These are phyloP conservation scores for Peronospora belbahrii DNA, from an alignment of 352 stramenopile genomes.

Conservation along the genomic window DNA sequence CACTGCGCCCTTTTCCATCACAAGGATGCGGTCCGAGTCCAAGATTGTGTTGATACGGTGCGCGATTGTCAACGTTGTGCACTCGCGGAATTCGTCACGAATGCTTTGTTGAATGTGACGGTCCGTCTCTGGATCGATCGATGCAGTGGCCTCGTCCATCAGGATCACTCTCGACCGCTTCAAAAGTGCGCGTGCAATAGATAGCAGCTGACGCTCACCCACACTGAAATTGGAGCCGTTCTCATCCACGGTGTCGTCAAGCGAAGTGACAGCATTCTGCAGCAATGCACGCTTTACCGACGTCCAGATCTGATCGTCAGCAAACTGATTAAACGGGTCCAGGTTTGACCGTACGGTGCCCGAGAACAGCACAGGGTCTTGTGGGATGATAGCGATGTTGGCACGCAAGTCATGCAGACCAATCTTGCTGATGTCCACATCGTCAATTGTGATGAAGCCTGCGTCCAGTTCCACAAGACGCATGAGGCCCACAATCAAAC, in stretches of 20 bases:
- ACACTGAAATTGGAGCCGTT: no score
- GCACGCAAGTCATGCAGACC: constrained; percentile 27
- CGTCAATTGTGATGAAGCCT: no score
- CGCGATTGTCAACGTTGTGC: constrained; percentile 92
- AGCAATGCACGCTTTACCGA: constrained; percentile 10
- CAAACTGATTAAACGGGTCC: constrained; percentile 62
- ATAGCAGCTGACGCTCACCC: constrained; percentile 92
- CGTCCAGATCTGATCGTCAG: constrained; percentile 32
- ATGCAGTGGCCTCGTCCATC: constrained; percentile 93
- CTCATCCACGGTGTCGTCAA: constrained; percentile 88
- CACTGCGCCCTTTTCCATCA: constrained; percentile 67
- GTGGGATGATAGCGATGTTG: constrained; percentile 60
- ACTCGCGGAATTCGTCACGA: constrained; percentile 81
- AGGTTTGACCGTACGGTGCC: constrained; percentile 86
- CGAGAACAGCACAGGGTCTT: constrained; percentile 87
- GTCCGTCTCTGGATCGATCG: constrained; percentile 81
- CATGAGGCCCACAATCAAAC: constrained; percentile 34
- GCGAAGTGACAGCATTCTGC: constrained; percentile 63
- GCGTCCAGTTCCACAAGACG: constrained; percentile 28
- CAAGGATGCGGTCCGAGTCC: constrained; percentile 87
- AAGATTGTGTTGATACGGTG: constrained; percentile 92
- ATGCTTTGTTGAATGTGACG: constrained; percentile 64
- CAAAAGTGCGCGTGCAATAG: constrained; percentile 90
- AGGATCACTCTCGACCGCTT: constrained; percentile 84
- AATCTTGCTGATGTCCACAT: constrained; percentile 54